Conservation (phyloP, 164 flowering plant species). For the Kalanchoe fedtschenkoi region DNA sequence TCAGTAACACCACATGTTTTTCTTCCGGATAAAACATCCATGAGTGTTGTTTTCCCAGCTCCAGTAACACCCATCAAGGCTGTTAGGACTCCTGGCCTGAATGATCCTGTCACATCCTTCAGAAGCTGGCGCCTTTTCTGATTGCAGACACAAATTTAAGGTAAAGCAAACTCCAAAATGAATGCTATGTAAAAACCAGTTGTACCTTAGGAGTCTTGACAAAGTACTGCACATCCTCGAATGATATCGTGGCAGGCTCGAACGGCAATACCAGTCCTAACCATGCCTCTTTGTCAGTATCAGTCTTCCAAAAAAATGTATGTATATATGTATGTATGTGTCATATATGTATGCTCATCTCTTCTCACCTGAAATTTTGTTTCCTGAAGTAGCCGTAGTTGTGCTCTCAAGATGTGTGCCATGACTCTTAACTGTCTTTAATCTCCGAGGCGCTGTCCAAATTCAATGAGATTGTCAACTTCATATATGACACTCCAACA, state of each 20-base stretch:
- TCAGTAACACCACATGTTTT: conserved; percentile 33
- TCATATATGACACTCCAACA: neutral
- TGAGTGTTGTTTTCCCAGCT: conserved; percentile 40
- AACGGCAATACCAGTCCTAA: conserved; percentile 24
- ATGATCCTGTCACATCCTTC: conserved; percentile 29
- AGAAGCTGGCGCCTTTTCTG: conserved; percentile 27
- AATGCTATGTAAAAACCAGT: neutral
- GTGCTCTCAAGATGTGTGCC: conserved; percentile 12
- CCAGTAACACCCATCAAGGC: conserved; percentile 43
- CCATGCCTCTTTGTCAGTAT: no score
- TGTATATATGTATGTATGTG: no score
- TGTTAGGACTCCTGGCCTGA: conserved; percentile 38
- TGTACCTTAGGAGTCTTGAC: conserved; percentile 27
- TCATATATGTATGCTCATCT: no score
- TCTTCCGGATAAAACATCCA: conserved; percentile 41
- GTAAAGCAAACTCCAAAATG: neutral
- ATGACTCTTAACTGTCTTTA: conserved; percentile 15
- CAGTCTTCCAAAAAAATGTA: no score
- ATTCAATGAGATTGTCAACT: neutral
- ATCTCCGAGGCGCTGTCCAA: conserved; percentile 20
- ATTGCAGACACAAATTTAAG: no score
- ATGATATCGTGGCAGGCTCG: conserved; percentile 24
- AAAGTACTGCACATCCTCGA: conserved; percentile 29
- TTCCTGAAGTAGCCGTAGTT: neutral
- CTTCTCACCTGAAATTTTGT: no score